Evolutionary conservation across 2,329 filamentous ascomycete species (phyloP), one percentile per base, ranked within the genome.

Genomic region (Arthrocladium fulminans): DNA sequence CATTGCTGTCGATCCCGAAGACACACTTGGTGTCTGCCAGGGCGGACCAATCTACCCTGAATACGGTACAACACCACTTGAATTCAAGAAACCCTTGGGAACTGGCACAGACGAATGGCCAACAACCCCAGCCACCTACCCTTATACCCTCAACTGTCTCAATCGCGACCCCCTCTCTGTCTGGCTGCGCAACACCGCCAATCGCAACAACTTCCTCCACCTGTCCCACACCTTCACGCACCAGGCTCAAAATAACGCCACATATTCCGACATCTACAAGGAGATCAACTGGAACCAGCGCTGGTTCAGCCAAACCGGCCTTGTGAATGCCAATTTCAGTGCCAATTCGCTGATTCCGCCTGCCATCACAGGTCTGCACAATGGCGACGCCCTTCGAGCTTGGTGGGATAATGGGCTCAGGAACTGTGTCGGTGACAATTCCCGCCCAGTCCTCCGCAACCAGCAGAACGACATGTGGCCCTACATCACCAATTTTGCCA

Each of bases 211-310:
- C 9, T 81, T 78, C 59, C 73, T 71, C 6, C 73, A 78, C 45
- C 65, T 82, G n/a, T 79, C 77, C 1, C 79, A 82, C 61, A 81
- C 79, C 1, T 81, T 81, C 60, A 76, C 75, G 2, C 79, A 81
- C 53, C 66, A 73, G 54, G 73, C 74, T 52, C 63, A 80, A 50
- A 74, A 80, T 57, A 80, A 81, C 52, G 74, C 77, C 6, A 81
- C 78, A 1, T 81, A 77, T 62, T 58, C 65, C 2, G 79, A 82
- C 55, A 67, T 76, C 1, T 60, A 61, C 49, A 75, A 73, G 54
- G 79, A 82, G 60, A 79, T 81, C 37, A 65, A 67, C 19, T 81
- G 77, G 66, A 82, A 82, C 63, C 67, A 74, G 54, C 74, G 70
- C 9, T 82, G 78, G 77, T 60, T 80, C 35, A 67, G 70, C 51